Evolutionary conservation across 345 rosid species (phyloP).

Genomic region (Aegle marmelos): DNA sequence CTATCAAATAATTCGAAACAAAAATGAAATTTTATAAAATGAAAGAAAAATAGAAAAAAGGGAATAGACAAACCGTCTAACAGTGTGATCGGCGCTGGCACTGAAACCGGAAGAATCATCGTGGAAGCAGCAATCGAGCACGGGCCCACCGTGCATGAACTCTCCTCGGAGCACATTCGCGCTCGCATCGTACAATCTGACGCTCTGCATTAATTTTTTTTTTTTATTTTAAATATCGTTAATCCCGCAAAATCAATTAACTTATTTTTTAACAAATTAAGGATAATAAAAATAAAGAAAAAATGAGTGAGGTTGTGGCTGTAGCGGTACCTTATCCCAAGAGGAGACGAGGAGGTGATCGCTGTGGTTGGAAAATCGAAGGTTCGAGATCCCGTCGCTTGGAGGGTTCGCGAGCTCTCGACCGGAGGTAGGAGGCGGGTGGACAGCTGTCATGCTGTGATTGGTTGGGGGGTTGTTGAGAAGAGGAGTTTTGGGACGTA

Average conservation of each 20-base stretch:
- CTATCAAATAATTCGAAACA: not conserved
- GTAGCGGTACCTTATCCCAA: slow-evolving; percentile 77
- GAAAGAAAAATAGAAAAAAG: not conserved
- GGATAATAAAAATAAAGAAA: not conserved
- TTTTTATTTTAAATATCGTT: too few relatives aligned
- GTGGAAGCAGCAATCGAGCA: slow-evolving; percentile 95
- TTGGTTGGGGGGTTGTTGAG: not conserved
- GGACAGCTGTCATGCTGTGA: slow-evolving; percentile 44
- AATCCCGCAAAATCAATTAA: not conserved
- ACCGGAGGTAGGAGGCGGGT: slow-evolving; percentile 56
- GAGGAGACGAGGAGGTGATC: slow-evolving; percentile 94
- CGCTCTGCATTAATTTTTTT: slow-evolving; percentile 35
- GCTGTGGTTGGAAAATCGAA: slow-evolving; percentile 90
- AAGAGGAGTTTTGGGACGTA: too few relatives aligned
- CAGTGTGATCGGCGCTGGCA: slow-evolving; percentile 69
- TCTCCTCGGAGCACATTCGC: slow-evolving; percentile 76
- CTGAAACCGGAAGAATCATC: slow-evolving; percentile 97
- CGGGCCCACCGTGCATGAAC: slow-evolving; percentile 88
- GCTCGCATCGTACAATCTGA: slow-evolving; percentile 78
- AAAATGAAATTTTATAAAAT: not conserved
- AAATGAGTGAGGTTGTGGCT: not conserved
- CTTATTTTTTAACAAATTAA: not conserved
- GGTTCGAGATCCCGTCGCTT: slow-evolving; percentile 90
- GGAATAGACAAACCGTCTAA: slow-evolving; percentile 52
- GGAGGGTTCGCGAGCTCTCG: slow-evolving; percentile 86